Base-by-base conservation (phyloP, 2,329 filamentous ascomycete species). In the Sporothrix curviconia region DNA sequence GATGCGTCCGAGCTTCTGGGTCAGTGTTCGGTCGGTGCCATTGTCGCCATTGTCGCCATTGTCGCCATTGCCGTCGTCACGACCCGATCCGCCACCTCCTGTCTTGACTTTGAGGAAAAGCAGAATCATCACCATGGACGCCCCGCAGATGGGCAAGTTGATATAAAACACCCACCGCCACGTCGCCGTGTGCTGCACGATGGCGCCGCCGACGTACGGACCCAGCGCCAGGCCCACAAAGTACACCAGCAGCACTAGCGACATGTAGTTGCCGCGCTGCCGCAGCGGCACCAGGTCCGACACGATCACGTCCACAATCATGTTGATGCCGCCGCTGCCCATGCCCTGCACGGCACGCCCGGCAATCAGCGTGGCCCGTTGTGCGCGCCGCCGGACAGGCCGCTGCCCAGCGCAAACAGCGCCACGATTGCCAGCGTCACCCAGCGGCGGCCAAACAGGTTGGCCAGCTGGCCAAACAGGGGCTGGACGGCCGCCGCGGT, bases 81-180 rank as follows among this genome's bases (percentile, higher is more conserved):
- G n/a, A n/a, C n/a, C n/a, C n/a, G n/a, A n/a, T n/a, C n/a, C 37
- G 32, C 14, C 30, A 37, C 6, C 19, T 30, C 17, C 37, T 32
- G 22, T 50, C 47, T 50, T 17, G 32, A 50, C 47, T 14, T 36
- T 42, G 24, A 53, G 25, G 75, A 55, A 70, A 66, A 25, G 72
- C 72, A 56, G 75, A 66, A 47, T 71, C 68, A 30, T 71, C 43
- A 5, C 34, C 3, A 58, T 14, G n/a, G 49, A 40, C n/a, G 19
- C 30, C 8, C 67, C 70, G 32, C 70, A 65, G 43, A 73, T 65
- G 22, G 73, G 74, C 0, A 75, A 60, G 50, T 73, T 72, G 15
- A 76, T 61, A 39, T 71, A 76, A 56, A 81, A 81, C 6, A 72
- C 63, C 69, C 64, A 65, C 17, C 64, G 63, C 64, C 64, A 65